A percentile compares a stretch with the other conserved stretches of the same genome.
These are phyloP conservation scores for Gossypium herbaceum DNA, from an alignment of 345 rosid genomes.

Conservation along the genomic window DNA sequence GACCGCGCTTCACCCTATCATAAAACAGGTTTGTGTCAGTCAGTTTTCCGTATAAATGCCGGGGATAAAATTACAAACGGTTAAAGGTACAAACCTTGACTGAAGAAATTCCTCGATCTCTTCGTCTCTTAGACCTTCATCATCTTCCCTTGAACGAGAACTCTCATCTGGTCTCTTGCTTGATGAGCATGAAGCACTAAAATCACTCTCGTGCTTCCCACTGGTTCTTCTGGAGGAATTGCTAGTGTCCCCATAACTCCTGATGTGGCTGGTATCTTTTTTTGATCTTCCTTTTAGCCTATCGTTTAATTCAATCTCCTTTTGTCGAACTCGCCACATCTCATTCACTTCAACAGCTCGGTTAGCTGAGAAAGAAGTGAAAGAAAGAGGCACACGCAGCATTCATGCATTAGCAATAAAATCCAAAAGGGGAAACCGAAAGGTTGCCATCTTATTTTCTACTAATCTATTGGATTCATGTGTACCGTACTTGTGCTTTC, in stretches of 20 bases:
- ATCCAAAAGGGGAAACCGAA: neutral
- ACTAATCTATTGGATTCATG: neutral
- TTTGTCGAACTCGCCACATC: constrained; percentile 76
- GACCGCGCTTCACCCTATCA: constrained; percentile 72
- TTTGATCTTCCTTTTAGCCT: constrained; percentile 40
- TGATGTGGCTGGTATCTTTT: constrained; percentile 29
- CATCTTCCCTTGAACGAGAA: constrained; percentile 34
- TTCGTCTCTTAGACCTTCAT: constrained; percentile 63
- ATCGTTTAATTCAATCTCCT: constrained; percentile 62
- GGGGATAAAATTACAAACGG: neutral
- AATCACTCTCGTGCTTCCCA: constrained; percentile 30
- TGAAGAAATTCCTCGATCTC: constrained; percentile 72
- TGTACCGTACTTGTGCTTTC: neutral
- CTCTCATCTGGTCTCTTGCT: constrained; percentile 25
- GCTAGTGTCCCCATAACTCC: constrained; percentile 23
- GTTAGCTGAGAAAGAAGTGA: constrained; percentile 48
- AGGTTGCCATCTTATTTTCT: neutral
- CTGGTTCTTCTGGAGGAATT: constrained; percentile 23
- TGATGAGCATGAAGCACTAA: constrained; percentile 34
- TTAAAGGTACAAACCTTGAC: constrained; percentile 47
- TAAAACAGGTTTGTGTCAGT: neutral
- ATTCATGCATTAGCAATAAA: neutral
- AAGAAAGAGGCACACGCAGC: constrained; percentile 7
- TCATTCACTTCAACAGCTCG: constrained; percentile 77
- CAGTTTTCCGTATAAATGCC: neutral